Base-by-base conservation (phyloP, 192 early-diverging fungal species). In the Backusella morwellensis region DNA sequence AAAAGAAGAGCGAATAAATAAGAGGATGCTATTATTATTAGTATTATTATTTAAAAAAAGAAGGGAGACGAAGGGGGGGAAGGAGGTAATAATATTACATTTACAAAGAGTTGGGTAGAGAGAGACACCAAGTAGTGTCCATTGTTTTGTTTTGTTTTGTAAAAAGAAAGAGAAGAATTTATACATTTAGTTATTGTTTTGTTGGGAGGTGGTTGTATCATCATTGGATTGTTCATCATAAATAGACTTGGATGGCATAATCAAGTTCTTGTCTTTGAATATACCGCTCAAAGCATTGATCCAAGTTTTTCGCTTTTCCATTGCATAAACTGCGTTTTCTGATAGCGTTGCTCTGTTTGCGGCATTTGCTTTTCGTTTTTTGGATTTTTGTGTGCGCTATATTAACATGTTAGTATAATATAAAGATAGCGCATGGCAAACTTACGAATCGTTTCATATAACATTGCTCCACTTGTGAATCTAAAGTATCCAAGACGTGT, bases 371-470 rank as follows among this genome's bases (percentile, higher is more conserved):
- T 91, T 92, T 73, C 89, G 89, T 82, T 93, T 93, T 83, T 91
- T 90, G 38, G 91, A 90, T 77, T 92, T 92, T 80, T 88, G 89
- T 70, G 83, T 86, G 35, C 90, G 85, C 86, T 87, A 32, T 3
- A 32, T 32, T 3, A 32, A 32, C 32, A 32, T 32, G 32, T 32
- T 32, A 32, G 2, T 32, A n/a, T 32, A 32, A 32, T 32, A 32
- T 32, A 32, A 32, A 32, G 32, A 32, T 32, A 32, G 3, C 32
- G 32, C 76, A 59, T 52, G 32, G 21, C 35, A 41, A 14, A 88
- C 89, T 81, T 86, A 96, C 93, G 83, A 95, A 95, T 70, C 97
- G 88, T 80, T 95, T 95, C 29, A 92, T 83, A 79, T 95, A 99
- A 76, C 92, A 89, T 79, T 92, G 90, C 77, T 97, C 96, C 17